Base-by-base conservation (phyloP, 331 rosid genomes). In the Quercus tomentella region DNA sequence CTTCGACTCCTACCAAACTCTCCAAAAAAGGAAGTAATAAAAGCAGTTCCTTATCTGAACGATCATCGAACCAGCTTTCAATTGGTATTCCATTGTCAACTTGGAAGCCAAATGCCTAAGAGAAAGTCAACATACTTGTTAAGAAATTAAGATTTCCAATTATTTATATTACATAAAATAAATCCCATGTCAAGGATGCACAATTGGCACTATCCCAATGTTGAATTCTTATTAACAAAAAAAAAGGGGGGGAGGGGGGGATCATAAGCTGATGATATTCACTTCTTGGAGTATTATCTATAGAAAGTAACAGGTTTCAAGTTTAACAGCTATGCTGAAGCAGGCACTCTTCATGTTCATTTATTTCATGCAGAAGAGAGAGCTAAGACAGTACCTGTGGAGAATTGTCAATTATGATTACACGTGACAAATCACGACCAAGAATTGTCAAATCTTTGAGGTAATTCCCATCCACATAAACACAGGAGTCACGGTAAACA, bases 1-100 rank as follows among this genome's bases (percentile, higher is more conserved):
- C 99, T 60, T 93, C 99, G 26, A 82, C 97, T 75, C 91, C 98
- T 70, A 92, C 91, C 87, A 96, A 83, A 75, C 97, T 92, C 91
- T 96, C 99, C 95, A 96, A 83, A 75, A 96, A 96, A 1, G 99
- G 98, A 52, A 96, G 92, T 35, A 96, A 80, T 16, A 35, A 75
- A 58, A 93, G 87, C 88, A 96, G 79, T 72, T 93, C 98, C 81
- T 77, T 86, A 81, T 96, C 99, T 1, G 91, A 88, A 63, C 91
- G 92, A 86, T 96, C 98, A n/a, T 96, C 97, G 23, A 90, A 96
- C 99, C 99, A 96, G 89, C 99, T 96, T 89, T 96, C 99, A 45
- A 96, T 96, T 3, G 99, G 99, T 82, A 96, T 90, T 73, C 99
- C 99, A 81, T 96, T 96, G 84, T 96, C 98, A 82, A 96, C 99